Evolutionary conservation across 306 rosid species (phyloP).

Genomic region (Cicer bijugum): DNA sequence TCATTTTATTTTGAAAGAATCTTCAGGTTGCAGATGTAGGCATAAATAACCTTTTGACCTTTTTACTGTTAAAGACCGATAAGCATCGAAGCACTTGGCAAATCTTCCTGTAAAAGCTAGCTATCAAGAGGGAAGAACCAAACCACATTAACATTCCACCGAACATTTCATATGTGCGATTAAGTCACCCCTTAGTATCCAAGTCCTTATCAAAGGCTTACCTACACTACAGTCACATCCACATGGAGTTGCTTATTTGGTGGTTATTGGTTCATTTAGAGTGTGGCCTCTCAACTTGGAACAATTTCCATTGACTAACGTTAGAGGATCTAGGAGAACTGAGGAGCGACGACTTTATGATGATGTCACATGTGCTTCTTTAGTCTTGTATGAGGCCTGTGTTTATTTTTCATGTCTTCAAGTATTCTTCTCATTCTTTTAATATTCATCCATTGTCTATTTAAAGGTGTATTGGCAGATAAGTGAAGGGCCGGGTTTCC

Average conservation of each 20-base stretch:
- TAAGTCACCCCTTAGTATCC: background rate
- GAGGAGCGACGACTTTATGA: conserved; percentile 1
- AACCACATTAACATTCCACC: background rate
- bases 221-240: background rate
- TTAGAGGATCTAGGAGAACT: background rate
- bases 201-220: background rate
- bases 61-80: background rate
- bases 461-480: background rate
- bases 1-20: conserved; percentile 20
- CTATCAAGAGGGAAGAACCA: background rate
- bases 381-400: background rate
- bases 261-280: conserved; percentile 25
- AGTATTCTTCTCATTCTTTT: conserved; percentile 1
- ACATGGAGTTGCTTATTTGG: conserved; percentile 8
- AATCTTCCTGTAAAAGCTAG: background rate
- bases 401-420: background rate
- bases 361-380: background rate
- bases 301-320: background rate
- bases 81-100: too few relatives aligned
- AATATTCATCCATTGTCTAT: background rate
- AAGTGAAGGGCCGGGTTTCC: background rate
- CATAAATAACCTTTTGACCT: conserved; percentile 22
- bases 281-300: background rate
- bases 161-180: background rate
- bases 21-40: background rate